Conservation (phyloP, 352 stramenopile species). For the Globisporangium nodosum region DNA sequence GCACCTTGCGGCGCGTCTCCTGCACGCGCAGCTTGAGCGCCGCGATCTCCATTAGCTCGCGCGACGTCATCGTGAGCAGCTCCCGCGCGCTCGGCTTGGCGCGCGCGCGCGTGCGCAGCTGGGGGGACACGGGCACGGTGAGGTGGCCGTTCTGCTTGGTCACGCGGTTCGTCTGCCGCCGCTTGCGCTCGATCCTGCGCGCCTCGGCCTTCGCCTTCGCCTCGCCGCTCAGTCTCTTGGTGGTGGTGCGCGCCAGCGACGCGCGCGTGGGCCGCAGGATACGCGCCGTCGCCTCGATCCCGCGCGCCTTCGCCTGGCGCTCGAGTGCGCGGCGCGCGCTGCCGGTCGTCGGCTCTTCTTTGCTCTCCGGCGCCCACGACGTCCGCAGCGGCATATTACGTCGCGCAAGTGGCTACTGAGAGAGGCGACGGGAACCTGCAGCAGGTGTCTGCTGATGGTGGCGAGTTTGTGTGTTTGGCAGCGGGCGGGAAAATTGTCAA, state of each 20-base stretch:
- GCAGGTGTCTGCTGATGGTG: not conserved
- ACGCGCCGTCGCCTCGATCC: slow-evolving; percentile 54
- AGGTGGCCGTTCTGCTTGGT: slow-evolving; percentile 53
- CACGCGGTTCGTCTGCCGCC: slow-evolving; percentile 25
- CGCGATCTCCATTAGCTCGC: slow-evolving; percentile 66
- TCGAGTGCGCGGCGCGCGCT: slow-evolving; percentile 24
- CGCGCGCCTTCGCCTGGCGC: slow-evolving; percentile 39
- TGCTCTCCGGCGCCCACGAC: slow-evolving; percentile 4
- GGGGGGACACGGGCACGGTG: slow-evolving; percentile 65
- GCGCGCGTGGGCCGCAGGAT: slow-evolving; percentile 51
- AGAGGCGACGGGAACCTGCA: not conserved
- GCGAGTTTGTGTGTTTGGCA: too few species aligned
- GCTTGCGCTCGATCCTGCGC: slow-evolving; percentile 24
- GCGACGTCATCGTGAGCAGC: slow-evolving; percentile 62
- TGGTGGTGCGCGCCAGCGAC: slow-evolving; percentile 39
- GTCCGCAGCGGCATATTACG: slow-evolving; percentile 7
- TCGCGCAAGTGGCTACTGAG: not conserved
- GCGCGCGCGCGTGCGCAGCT: slow-evolving; percentile 39
- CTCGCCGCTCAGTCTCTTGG: slow-evolving; percentile 37
- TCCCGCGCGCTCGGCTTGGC: slow-evolving; percentile 24
- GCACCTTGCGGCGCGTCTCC: slow-evolving; percentile 49
- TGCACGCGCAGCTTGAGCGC: slow-evolving; percentile 56
- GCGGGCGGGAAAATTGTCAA: too few species aligned
- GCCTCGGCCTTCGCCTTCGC: slow-evolving; percentile 36
- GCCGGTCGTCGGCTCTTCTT: slow-evolving; percentile 3